Conservation (phyloP, 106 monocot species). For the Agapanthus africanus region DNA sequence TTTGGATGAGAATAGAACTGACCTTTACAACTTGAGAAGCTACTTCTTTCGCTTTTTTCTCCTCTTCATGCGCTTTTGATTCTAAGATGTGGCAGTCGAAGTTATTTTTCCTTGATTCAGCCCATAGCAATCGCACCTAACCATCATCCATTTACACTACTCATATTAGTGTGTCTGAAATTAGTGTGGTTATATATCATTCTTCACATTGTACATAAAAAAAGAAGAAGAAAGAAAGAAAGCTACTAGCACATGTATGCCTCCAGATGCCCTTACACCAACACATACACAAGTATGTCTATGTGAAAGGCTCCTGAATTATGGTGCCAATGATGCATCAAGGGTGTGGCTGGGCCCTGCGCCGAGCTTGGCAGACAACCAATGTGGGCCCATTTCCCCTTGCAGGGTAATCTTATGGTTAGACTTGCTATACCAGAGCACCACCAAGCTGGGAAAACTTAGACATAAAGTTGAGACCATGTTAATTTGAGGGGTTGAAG, state of each 20-base stretch:
- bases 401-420: too few species aligned
- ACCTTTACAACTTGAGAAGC: conserved; percentile 59
- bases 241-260: neutral
- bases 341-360: too few species aligned
- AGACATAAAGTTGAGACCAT: too few species aligned
- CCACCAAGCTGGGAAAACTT: too few species aligned
- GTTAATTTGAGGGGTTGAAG: too few species aligned
- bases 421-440: too few species aligned
- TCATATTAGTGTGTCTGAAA: conserved; percentile 2
- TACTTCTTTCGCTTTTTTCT: conserved; percentile 42
- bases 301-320: too few species aligned
- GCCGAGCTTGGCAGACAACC: too few species aligned
- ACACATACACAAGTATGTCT: neutral
- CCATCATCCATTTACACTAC: conserved; percentile 3
- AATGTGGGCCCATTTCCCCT: too few species aligned
- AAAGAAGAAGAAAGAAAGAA: neutral
- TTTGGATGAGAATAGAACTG: conserved; percentile 7
- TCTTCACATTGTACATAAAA: neutral
- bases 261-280: neutral
- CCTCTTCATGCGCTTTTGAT: conserved; percentile 37
- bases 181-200: neutral
- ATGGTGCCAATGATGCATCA: too few species aligned
- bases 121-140: conserved; percentile 56
- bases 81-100: conserved; percentile 52
- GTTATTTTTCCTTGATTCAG: conserved; percentile 58